phyloP scores from a whole-genome alignment of 768 basidiomycete species.

The Chlorophyllum brunneum region DNA sequence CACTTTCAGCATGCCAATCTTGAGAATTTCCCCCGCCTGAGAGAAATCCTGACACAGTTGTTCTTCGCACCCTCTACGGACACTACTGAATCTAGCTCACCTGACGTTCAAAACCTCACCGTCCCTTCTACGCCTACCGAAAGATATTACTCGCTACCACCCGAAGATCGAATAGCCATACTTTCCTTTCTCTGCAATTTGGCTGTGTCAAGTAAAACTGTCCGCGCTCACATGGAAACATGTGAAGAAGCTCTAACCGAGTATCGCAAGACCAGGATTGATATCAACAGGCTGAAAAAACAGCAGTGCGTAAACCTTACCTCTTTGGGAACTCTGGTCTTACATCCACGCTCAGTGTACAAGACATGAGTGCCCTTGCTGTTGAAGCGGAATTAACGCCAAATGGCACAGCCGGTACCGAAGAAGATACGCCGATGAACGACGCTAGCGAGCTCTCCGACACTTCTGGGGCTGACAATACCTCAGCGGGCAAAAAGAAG shows the following conservation, averaged over 20 bases:
- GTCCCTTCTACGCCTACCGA: conserved; percentile 52
- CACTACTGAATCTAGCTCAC: conserved; percentile 43
- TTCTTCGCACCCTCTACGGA: conserved; percentile 61
- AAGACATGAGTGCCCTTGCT: conserved; percentile 67
- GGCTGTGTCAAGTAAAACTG: conserved; percentile 84
- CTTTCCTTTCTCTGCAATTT: conserved; percentile 87
- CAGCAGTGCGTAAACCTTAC: conserved; percentile 62
- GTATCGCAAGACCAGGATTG: conserved; percentile 91
- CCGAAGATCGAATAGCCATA: conserved; percentile 80
- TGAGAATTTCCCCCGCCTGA: conserved; percentile 67
- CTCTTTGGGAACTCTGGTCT: background rate
- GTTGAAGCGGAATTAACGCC: conserved; percentile 53
- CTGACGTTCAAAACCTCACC: conserved; percentile 36
- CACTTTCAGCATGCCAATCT: conserved; percentile 64
- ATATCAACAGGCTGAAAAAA: conserved; percentile 87
- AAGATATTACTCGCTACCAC: conserved; percentile 69
- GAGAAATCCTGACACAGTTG: conserved; percentile 65
- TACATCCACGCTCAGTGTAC: conserved; percentile 40
- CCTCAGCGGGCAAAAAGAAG: conserved; percentile 46
- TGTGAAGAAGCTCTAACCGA: conserved; percentile 90
- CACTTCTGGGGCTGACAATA: conserved; percentile 60
- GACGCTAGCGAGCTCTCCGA: conserved; percentile 77
- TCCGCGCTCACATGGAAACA: conserved; percentile 86
- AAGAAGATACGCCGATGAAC: conserved; percentile 57
- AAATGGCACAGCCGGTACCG: conserved; percentile 38